phyloP scores from a whole-genome alignment of 495 filamentous ascomycete genomes.

The Neurospora sp. region DNA sequence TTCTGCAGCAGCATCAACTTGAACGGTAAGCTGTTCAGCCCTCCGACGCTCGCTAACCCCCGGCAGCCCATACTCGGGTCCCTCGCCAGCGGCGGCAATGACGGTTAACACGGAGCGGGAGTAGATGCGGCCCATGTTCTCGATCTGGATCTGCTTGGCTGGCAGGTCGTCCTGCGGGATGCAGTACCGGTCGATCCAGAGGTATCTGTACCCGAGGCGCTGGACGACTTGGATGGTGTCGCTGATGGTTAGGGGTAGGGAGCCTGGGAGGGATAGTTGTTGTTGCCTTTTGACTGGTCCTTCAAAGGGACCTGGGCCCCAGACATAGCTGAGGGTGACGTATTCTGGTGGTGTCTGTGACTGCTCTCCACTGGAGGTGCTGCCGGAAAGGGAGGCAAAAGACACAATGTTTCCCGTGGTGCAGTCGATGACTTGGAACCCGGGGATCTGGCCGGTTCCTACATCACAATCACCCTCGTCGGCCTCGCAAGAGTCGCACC shows the following conservation, averaged over 20 bases:
- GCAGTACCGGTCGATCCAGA: slow-evolving; percentile 20
- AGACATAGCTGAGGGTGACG: not conserved
- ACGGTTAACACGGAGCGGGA: slow-evolving; percentile 13
- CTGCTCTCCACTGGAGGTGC: not conserved
- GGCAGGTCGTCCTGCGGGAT: slow-evolving; percentile 8
- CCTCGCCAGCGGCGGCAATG: slow-evolving; percentile 17
- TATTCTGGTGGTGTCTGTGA: not conserved
- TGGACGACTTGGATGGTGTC: not conserved
- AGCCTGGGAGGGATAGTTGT: not conserved
- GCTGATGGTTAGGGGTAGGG: not conserved
- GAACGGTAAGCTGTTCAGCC: not conserved
- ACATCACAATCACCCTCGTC: not conserved
- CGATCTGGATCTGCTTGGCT: slow-evolving; percentile 17
- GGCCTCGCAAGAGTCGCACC: not conserved
- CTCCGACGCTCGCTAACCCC: slow-evolving; percentile 12
- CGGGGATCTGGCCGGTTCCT: not conserved
- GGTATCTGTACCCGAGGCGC: not conserved
- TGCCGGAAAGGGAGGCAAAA: not conserved
- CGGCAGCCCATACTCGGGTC: slow-evolving; percentile 17
- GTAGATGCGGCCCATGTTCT: slow-evolving; percentile 22
- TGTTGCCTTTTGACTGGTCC: not conserved
- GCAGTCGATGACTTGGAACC: slow-evolving; percentile 3
- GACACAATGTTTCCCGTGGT: not conserved
- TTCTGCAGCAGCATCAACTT: not conserved
- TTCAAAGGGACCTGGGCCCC: not conserved